phyloP scores from a whole-genome alignment of 805 yeast genomes.

The Candida manassasensis region DNA sequence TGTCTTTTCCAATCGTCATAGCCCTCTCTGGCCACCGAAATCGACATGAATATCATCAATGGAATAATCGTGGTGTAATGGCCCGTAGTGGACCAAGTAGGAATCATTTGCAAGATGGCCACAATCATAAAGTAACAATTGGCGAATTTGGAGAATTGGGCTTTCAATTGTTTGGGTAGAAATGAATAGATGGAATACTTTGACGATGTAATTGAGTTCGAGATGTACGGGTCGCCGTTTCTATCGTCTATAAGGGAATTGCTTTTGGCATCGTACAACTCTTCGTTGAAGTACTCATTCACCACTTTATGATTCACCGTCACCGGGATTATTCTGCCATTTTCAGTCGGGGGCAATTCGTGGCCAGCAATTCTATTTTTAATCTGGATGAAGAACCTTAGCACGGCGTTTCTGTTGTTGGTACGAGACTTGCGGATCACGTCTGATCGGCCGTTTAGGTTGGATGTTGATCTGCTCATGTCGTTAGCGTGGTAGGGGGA shows the following conservation, averaged over 20 bases:
- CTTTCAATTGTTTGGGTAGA: constrained; percentile 80
- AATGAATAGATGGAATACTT: constrained; percentile 78
- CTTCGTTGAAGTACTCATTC: constrained; percentile 25
- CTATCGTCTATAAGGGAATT: constrained; percentile 64
- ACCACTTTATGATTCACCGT: constrained; percentile 37
- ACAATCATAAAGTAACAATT: constrained; percentile 86
- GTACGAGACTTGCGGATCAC: constrained; percentile 10
- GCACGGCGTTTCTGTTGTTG: constrained; percentile 14
- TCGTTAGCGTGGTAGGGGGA: constrained; percentile 1
- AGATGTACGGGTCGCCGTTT: constrained; percentile 51
- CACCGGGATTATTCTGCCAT: constrained; percentile 77
- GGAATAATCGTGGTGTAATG: constrained; percentile 92
- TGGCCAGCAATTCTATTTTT: constrained; percentile 43
- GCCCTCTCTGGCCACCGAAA: constrained; percentile 89
- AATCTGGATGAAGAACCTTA: constrained; percentile 13
- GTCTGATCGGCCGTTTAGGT: neutral
- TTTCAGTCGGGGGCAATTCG: constrained; percentile 48
- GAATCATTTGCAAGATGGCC: constrained; percentile 91
- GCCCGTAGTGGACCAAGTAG: constrained; percentile 97
- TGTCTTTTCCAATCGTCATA: constrained; percentile 90
- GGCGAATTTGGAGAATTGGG: constrained; percentile 91
- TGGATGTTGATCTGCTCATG: neutral
- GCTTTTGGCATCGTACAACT: constrained; percentile 16
- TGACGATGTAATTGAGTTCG: constrained; percentile 78
- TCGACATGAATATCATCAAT: constrained; percentile 74